Evolutionary conservation across 163 green algal genomes (phyloP).

Genomic region (Trebouxiophyceae sp.): DNA sequence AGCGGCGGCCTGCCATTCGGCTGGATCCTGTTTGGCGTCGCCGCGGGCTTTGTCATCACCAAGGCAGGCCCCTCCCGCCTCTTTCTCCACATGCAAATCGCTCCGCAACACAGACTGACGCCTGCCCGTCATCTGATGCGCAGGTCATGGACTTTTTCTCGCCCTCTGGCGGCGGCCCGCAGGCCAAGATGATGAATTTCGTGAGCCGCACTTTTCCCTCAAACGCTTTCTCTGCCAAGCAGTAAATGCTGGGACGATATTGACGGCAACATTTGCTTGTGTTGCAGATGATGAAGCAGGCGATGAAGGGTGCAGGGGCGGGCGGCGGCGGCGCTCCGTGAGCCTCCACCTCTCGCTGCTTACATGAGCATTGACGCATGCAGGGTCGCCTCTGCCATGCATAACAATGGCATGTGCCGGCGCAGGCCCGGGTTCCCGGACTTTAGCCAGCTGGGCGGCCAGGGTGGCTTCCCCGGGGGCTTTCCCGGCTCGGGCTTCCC

Average conservation of each 20-base stretch:
- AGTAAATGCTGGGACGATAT: background rate
- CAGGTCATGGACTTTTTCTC: background rate
- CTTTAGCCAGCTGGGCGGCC: too few species aligned
- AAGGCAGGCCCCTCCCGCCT: background rate
- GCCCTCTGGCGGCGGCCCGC: background rate
- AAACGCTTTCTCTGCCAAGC: too few species aligned
- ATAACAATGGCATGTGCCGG: too few species aligned
- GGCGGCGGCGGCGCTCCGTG: background rate
- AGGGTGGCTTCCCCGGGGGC: too few species aligned
- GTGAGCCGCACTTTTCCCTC: too few species aligned
- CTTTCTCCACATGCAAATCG: background rate
- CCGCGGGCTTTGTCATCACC: background rate
- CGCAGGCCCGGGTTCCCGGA: too few species aligned
- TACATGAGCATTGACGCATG: too few species aligned
- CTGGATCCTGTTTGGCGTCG: background rate
- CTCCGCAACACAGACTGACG: background rate
- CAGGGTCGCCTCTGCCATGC: too few species aligned
- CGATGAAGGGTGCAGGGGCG: background rate
- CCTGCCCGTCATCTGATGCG: background rate
- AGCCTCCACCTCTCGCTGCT: too few species aligned
- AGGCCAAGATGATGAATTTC: background rate
- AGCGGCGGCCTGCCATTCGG: background rate
- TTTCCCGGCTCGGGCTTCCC: too few species aligned
- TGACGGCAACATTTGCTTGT: background rate
- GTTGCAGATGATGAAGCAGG: background rate